phyloP scores from a whole-genome alignment of 179 eudicot genomes.

The Gypsophila paniculata region DNA sequence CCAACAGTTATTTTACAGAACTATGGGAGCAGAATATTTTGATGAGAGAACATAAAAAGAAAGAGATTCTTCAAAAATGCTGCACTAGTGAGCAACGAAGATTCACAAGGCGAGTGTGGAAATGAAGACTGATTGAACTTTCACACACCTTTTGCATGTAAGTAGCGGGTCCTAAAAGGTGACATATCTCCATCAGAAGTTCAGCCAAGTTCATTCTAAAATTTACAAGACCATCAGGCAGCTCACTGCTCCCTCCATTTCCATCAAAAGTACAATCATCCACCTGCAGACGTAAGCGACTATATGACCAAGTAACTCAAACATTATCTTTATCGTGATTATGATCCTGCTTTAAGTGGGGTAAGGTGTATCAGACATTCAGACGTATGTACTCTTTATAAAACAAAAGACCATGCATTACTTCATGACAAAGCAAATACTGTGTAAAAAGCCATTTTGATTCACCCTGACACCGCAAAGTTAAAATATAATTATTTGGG shows the following conservation, averaged over 20 bases:
- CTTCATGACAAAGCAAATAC: not conserved
- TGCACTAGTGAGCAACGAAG: not conserved
- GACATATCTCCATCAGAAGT: slow-evolving; percentile 87
- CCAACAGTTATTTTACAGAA: not conserved
- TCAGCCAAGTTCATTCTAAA: slow-evolving; percentile 81
- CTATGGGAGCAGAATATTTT: not conserved
- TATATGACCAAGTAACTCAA: not conserved
- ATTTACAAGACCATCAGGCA: slow-evolving; percentile 80
- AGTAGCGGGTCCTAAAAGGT: slow-evolving; percentile 54
- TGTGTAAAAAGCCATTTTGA: not conserved
- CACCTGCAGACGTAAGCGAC: slow-evolving; percentile 42
- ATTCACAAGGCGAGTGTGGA: not conserved
- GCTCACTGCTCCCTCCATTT: slow-evolving; percentile 52
- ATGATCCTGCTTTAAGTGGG: not conserved
- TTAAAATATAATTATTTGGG: not conserved
- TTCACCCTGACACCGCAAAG: not conserved
- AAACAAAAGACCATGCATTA: not conserved
- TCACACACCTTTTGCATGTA: slow-evolving; percentile 68
- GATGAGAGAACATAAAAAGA: not conserved
- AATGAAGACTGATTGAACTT: slow-evolving; percentile 1
- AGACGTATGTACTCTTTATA: not conserved
- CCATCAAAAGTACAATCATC: slow-evolving; percentile 57
- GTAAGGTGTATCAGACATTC: not conserved
- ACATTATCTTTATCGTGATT: not conserved
- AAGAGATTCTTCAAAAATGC: not conserved